A percentile compares a stretch with the other conserved stretches of the same genome.
Evolutionary conservation across 2,329 filamentous ascomycete genomes (phyloP).

Genomic region (Biscogniauxia sp.): DNA sequence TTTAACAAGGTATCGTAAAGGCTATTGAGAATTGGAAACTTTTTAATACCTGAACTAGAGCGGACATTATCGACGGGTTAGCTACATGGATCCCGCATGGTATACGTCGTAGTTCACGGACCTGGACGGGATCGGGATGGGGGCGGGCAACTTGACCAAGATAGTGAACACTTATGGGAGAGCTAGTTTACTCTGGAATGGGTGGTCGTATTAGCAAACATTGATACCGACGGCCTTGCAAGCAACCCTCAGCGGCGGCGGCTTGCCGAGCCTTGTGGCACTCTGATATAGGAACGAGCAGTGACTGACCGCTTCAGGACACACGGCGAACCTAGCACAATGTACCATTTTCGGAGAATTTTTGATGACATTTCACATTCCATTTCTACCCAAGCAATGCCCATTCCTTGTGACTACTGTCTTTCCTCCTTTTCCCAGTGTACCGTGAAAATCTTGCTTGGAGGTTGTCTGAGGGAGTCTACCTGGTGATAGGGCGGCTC

Average conservation of each 20-base stretch:
- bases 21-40: background rate
- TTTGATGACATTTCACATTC: background rate
- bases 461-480: background rate
- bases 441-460: background rate
- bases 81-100: constrained; percentile 5
- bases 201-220: constrained; percentile 5
- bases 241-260: constrained; percentile 3
- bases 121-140: background rate
- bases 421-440: too few species aligned
- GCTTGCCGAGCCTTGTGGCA: constrained; percentile 6
- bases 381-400: background rate
- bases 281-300: constrained; percentile 1
- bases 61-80: constrained; percentile 1
- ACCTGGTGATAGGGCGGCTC: background rate
- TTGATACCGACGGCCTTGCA: background rate
- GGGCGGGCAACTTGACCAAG: background rate
- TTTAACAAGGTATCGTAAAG: background rate
- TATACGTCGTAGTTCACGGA: constrained; percentile 2
- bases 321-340: background rate
- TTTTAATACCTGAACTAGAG: too few species aligned
- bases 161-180: background rate
- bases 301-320: constrained; percentile 1
- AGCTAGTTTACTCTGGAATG: background rate
- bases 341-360: background rate
- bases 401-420: background rate